Conservation (phyloP, 225 moss, liverwort and hornwort species). For the Rhytidiadelphus loreus region DNA sequence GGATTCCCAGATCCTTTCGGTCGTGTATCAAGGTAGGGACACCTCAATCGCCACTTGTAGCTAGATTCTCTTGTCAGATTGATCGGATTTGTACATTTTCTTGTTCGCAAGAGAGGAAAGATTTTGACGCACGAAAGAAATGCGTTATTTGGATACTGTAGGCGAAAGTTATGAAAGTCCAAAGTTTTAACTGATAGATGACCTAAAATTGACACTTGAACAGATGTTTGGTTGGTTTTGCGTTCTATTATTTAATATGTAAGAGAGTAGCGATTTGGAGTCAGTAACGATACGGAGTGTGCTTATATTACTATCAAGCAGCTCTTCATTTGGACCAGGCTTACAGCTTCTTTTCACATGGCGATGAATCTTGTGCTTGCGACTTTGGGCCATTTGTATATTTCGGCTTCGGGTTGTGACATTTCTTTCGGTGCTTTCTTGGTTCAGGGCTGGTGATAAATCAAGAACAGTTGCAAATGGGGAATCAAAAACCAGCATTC, state of each 20-base stretch:
- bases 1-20: background rate
- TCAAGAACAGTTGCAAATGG: background rate
- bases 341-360: background rate
- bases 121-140: background rate
- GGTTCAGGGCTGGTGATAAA: background rate
- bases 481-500: background rate
- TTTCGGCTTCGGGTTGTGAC: background rate
- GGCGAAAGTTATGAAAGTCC: background rate
- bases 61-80: background rate
- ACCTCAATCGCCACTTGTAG: background rate
- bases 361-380: background rate
- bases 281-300: background rate
- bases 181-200: background rate
- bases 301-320: background rate
- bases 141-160: background rate
- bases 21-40: background rate
- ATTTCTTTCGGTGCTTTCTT: background rate
- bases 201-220: background rate
- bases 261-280: background rate
- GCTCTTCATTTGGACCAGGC: background rate
- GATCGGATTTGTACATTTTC: background rate
- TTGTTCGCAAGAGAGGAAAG: background rate
- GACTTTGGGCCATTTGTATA: background rate
- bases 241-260: background rate
- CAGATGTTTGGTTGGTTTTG: background rate